A percentile compares a stretch with the other conserved stretches of the same genome.
Conservation (phyloP, 1,284 basidiomycete genomes). For the Ceratobasidium sp. region DNA sequence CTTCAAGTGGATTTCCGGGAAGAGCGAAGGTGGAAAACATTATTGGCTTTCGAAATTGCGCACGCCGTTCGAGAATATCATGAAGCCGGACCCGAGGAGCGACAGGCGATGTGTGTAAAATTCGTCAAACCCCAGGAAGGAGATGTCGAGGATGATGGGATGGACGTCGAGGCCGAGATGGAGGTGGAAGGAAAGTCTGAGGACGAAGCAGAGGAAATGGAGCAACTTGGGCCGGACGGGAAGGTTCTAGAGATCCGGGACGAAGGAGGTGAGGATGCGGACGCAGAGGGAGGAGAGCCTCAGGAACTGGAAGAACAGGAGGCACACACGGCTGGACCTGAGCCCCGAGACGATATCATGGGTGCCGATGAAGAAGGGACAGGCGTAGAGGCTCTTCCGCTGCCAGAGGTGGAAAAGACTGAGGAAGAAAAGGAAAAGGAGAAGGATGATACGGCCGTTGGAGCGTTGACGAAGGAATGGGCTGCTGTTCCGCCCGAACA, state of each 20-base stretch:
- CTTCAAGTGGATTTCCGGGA: slow-evolving; percentile 94
- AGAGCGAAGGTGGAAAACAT: slow-evolving; percentile 92
- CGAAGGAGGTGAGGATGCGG: slow-evolving; percentile 45
- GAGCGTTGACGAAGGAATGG: slow-evolving; percentile 49
- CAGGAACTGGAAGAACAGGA: slow-evolving; percentile 55
- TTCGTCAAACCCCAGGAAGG: slow-evolving; percentile 41
- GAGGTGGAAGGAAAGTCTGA: slow-evolving; percentile 45
- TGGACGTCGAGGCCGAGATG: slow-evolving; percentile 38
- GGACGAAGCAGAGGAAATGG: slow-evolving; percentile 23
- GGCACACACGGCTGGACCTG: slow-evolving; percentile 41
- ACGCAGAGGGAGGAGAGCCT: slow-evolving; percentile 48
- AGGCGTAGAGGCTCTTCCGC: slow-evolving; percentile 53
- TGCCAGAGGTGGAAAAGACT: slow-evolving; percentile 47
- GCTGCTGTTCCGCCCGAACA: slow-evolving; percentile 47
- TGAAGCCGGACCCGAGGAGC: slow-evolving; percentile 62
- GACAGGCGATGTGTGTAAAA: slow-evolving; percentile 65
- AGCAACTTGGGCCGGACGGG: slow-evolving; percentile 43
- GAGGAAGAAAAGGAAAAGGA: slow-evolving; percentile 41
- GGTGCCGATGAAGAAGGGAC: slow-evolving; percentile 49
- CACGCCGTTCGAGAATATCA: slow-evolving; percentile 90
- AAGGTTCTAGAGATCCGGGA: slow-evolving; percentile 41
- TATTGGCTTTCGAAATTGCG: slow-evolving; percentile 85
- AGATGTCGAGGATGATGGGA: background rate
- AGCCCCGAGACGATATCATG: slow-evolving; percentile 50
- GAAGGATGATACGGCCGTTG: slow-evolving; percentile 42